Conservation (phyloP, 257 asterid genomes). For the Nicotiana noctiflora region DNA sequence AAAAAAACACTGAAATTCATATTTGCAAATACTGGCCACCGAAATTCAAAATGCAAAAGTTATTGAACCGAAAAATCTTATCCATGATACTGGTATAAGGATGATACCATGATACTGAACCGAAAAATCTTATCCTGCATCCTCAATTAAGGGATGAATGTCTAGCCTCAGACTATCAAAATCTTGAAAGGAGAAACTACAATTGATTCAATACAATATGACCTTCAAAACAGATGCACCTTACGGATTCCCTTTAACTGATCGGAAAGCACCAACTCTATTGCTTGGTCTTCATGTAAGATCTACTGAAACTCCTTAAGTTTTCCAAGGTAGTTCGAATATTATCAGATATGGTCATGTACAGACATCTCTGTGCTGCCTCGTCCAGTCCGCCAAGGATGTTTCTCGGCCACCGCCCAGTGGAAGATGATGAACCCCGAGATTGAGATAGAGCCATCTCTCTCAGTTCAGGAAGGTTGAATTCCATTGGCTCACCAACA, state of each 20-base stretch:
- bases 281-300: conserved; percentile 15
- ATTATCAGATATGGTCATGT: conserved; percentile 58
- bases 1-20: background rate
- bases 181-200: background rate
- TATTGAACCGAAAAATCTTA: background rate
- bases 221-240: conserved; percentile 1
- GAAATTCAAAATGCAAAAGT: background rate
- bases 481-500: conserved; percentile 76
- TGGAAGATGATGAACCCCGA: conserved; percentile 27
- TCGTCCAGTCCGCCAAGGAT: conserved; percentile 56
- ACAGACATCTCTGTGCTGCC: conserved; percentile 80
- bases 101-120: background rate
- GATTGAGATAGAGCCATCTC: conserved; percentile 56
- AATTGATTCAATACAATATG: background rate
- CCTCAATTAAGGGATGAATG: background rate
- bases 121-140: background rate
- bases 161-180: background rate
- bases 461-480: conserved; percentile 66
- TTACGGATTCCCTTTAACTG: background rate
- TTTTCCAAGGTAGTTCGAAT: conserved; percentile 60
- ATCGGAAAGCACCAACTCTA: conserved; percentile 11
- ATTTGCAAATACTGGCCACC: background rate
- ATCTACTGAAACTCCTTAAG: conserved; percentile 34
- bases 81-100: background rate
- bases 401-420: conserved; percentile 53